Evolutionary conservation across 306 rosid species (phyloP).

Genomic region (Cucumis cinereus): DNA sequence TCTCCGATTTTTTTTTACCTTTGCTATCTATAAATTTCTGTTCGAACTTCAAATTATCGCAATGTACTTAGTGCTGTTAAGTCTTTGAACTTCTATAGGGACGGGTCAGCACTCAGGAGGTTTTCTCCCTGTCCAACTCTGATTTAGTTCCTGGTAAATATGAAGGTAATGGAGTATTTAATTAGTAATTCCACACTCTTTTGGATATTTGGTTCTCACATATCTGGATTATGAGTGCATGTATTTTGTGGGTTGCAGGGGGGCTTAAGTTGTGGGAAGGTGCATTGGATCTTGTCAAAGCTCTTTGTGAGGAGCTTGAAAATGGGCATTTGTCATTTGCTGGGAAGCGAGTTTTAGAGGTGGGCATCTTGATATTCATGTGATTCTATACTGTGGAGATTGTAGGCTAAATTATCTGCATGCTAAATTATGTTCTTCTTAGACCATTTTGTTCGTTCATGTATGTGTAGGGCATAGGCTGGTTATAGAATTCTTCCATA

Average conservation of each 20-base stretch:
- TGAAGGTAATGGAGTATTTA: constrained; percentile 39
- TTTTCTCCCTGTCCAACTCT: constrained; percentile 77
- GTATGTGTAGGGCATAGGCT: background rate
- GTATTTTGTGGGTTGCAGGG: constrained; percentile 32
- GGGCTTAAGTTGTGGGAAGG: constrained; percentile 95
- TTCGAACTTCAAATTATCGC: background rate
- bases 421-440: background rate
- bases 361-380: constrained; percentile 26
- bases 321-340: constrained; percentile 35
- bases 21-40: background rate
- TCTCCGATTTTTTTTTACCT: background rate
- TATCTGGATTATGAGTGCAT: background rate
- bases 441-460: background rate
- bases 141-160: constrained; percentile 91
- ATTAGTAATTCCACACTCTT: background rate
- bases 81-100: constrained; percentile 31
- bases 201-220: background rate
- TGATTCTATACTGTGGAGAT: constrained; percentile 16
- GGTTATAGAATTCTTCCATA: background rate
- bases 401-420: background rate
- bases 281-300: constrained; percentile 69
- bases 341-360: constrained; percentile 76
- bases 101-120: constrained; percentile 65
- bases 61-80: background rate
- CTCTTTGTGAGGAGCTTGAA: constrained; percentile 42